Evolutionary conservation across 148 eudicot genomes (phyloP), one percentile per base, ranked within the genome.

Genomic region (Chenopodium quinoa): DNA sequence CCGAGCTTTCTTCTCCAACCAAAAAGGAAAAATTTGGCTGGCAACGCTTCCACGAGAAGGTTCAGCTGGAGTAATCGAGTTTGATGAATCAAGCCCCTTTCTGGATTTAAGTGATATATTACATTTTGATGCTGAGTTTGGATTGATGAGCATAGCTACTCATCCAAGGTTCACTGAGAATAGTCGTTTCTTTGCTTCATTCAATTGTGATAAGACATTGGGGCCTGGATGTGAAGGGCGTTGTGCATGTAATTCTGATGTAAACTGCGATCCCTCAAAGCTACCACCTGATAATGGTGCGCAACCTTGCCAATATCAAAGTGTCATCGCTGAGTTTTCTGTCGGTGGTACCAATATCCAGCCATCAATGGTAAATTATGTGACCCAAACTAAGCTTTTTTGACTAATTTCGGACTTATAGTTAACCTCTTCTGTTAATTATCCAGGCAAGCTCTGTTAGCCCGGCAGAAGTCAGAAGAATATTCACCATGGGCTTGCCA

Each of bases 401-500:
- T 31, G 29, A 66, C 37, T 22, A 60, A 22, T 20, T 22, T n/a
- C 65, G 0, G n/a, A 20, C 65, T 14, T 14, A 16, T 3, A 16
- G 62, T 19, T 56, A 56, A 56, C 22, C 62, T 56, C 20, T 27
- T 75, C 29, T n/a, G 63, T 77, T 17, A 62, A 71, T 4, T 70
- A 2, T 73, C 68, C 85, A 94, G 95, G 91, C 87, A 64, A 87
- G 83, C 83, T 85, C 81, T 79, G 98, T 92, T 74, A 87, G 81
- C 22, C 93, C 98, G 32, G 47, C 82, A 34, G 98, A 94, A 88
- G 94, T 91, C 68, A 91, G 95, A 81, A 88, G 97, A 83, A 90
- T 94, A 84, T 90, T 94, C 65, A 93, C 98, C 16, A 93, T 94
- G 91, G 98, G 97, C 1, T 90, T 94, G 75, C 97, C 97, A 13